These are phyloP conservation scores for Danielia oregonensis DNA, from an alignment of 805 yeast genomes.

Conservation along the genomic window DNA sequence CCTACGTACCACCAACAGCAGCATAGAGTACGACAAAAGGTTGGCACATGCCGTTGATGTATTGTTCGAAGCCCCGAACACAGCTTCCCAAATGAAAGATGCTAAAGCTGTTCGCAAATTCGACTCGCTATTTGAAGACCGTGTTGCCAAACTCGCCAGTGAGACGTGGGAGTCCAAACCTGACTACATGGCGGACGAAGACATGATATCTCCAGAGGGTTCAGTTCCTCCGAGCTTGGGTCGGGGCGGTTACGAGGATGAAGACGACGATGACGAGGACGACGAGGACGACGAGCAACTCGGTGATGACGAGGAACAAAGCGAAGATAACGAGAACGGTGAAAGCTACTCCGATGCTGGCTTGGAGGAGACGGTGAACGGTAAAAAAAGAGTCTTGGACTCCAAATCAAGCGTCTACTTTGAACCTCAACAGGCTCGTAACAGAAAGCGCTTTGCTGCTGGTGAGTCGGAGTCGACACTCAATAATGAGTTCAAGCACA, in stretches of 20 bases:
- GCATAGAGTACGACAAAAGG: neutral
- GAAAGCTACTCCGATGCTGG: conserved; percentile 3
- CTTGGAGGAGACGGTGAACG: neutral
- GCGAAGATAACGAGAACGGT: conserved; percentile 22
- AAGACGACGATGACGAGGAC: conserved; percentile 21
- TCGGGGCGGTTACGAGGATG: conserved; percentile 3
- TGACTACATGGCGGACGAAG: neutral
- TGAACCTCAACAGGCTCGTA: conserved; percentile 4
- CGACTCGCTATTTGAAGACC: conserved; percentile 4
- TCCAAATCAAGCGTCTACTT: conserved; percentile 3
- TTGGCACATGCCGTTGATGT: neutral
- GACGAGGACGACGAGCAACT: conserved; percentile 20
- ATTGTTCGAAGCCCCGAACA: neutral
- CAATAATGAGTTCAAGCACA: conserved; percentile 10
- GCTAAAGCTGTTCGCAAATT: neutral
- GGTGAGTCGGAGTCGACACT: conserved; percentile 5
- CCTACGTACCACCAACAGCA: neutral
- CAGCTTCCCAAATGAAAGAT: neutral
- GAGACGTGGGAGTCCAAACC: neutral
- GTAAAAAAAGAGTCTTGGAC: conserved; percentile 6
- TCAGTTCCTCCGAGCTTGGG: neutral
- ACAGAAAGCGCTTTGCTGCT: conserved; percentile 11
- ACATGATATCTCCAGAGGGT: neutral
- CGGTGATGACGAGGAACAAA: conserved; percentile 11
- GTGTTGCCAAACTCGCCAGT: neutral